Base-by-base conservation (phyloP, 106 monocot species). In the Iris macrosiphon region DNA sequence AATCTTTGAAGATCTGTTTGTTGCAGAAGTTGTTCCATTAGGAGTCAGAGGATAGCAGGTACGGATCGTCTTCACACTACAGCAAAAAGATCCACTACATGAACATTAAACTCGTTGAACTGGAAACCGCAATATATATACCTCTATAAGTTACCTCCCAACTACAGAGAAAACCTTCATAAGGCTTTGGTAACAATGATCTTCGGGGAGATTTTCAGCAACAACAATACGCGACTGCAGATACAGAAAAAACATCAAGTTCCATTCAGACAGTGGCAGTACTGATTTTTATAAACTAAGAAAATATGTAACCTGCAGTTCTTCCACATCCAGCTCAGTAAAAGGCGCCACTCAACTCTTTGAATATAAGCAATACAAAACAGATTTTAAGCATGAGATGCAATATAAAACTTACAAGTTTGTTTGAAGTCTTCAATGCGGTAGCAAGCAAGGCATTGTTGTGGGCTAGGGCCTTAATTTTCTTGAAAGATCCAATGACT, bases 181-280 rank as follows among this genome's bases (percentile, higher is more conserved):
- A 56, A 98, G 90, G 37, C 72, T 98, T 50, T 91, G 98, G 59
- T 91, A 91, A 59, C 80, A 83, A 71, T 98, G 98, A 78, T 98
- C 89, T 45, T 98, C 98, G 45, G 98, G 98, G 8, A 98, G 65
- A 68, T 98, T 98, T 71, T 98, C 98, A 55, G 90, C 98, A 52
- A 98, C 87, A 51, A 98, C 67, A 65, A 91, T 98, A 16, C 98
- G 89, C 40, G 90, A 72, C 98, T 98, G 21, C 2, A 74, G n/a
- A n/a, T 61, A 40, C n/a, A 55, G 3, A 34, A 22, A 35, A 30
- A 61, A 50, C 40, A 10, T 13, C 4, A 37, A 2, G 15, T 27
- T 58, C 6, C 50, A 2, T 20, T 20, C 5, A 4, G 13, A 12
- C 7, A 56, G 10, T 49, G 16, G 10, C 6, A 66, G 55, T 9